Evolutionary conservation across 805 yeast genomes (phyloP), one percentile per base, ranked within the genome.

Genomic region (Wickerhamiella allomyrinae): DNA sequence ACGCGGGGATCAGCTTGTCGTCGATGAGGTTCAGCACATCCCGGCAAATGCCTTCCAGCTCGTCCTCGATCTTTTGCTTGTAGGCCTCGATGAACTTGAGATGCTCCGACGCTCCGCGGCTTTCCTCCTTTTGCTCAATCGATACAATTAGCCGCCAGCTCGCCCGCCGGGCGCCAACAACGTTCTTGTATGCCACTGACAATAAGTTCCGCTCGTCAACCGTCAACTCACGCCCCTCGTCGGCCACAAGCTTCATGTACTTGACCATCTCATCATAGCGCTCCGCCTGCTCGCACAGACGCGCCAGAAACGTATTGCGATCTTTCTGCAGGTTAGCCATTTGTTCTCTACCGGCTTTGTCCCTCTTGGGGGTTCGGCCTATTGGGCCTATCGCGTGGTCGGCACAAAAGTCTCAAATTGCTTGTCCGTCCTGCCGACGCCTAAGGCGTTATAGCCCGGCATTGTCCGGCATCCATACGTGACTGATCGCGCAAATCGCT

Each of bases 221-320:
- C 40, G 93, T 80, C 55, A 91, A 71, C 66, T 89, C 97, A 67
- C 83, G 87, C 49, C 95, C 95, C 35, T 94, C 76, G 34, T 94
- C 80, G 56, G 96, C 97, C 59, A 91, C 97, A 42, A 84, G 80
- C 67, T 89, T 87, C 96, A 89, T 89, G 72, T 84, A 85, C 66
- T 85, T 95, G 57, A 89, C 97, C 96, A 84, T 86, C 71, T 89
- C 97, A 71, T 91, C 97, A 66, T 87, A 91, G 70, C 97, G 93
- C 72, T 91, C 98, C 60, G 97, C 96, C 73, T 89, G 96, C 70
- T 89, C 97, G 60, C 96, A 95, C 64, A 91, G 79, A 65, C 91
- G 89, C 66, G 97, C 97, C 62, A 91, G 77, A 67, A 85, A 85
- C 58, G 85, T 94, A 56, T 93, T 81, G 71, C 21, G 34, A 31